Evolutionary conservation across 2,329 filamentous ascomycete species (phyloP).

Genomic region (Chaetomiaceae sp.): DNA sequence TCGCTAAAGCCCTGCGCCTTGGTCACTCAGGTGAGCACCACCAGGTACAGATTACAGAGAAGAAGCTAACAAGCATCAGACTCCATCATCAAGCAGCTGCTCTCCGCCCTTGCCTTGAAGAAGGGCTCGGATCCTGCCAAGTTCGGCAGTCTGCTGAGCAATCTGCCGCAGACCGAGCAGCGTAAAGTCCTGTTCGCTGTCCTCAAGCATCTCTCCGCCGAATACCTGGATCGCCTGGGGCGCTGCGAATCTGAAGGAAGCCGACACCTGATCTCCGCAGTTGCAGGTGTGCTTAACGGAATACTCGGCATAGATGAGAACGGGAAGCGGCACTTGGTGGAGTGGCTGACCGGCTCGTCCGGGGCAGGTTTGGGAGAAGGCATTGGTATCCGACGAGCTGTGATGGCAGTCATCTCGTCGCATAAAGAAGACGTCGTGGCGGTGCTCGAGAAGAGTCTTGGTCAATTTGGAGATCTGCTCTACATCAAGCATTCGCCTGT

Average conservation of each 20-base stretch:
- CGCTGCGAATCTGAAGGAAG: conserved; percentile 27
- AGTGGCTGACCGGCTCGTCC: conserved; percentile 60
- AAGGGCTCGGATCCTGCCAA: conserved; percentile 24
- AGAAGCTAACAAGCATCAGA: conserved; percentile 32
- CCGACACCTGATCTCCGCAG: conserved; percentile 45
- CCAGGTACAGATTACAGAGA: not conserved
- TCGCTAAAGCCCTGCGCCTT: conserved; percentile 58
- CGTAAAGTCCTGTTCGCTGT: conserved; percentile 36
- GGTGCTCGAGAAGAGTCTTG: conserved; percentile 62
- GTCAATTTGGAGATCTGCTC: conserved; percentile 75
- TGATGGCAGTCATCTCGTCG: conserved; percentile 51
- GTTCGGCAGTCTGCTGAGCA: conserved; percentile 30
- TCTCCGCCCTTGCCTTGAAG: conserved; percentile 33
- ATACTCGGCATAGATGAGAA: conserved; percentile 43
- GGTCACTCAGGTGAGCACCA: conserved; percentile 63
- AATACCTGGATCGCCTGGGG: conserved; percentile 35
- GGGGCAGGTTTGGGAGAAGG: conserved; percentile 60
- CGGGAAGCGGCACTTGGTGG: conserved; percentile 49
- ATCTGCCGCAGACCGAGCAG: conserved; percentile 38
- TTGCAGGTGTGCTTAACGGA: conserved; percentile 49
- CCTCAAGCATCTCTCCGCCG: conserved; percentile 41
- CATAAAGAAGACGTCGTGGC: conserved; percentile 45
- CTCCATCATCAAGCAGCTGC: conserved; percentile 32
- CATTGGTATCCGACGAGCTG: conserved; percentile 60
- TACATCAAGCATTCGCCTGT: conserved; percentile 80